Conservation (phyloP, 176 grass and related monocot genomes). For the Eragrostis curvula region DNA sequence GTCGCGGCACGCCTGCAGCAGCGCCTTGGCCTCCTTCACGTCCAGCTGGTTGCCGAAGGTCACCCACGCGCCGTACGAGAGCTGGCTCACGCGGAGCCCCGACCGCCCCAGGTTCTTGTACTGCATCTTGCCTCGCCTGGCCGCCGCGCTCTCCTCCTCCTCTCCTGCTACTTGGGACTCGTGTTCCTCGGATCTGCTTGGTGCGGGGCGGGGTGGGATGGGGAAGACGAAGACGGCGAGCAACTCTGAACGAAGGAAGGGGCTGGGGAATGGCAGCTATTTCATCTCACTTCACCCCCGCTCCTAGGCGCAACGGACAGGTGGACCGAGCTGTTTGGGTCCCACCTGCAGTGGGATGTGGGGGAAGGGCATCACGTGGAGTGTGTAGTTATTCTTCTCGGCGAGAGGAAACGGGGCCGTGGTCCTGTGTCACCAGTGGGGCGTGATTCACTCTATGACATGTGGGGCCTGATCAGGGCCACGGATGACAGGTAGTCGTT, state of each 20-base stretch:
- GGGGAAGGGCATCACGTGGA: background rate
- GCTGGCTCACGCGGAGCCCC: conserved; percentile 91
- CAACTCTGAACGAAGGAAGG: background rate
- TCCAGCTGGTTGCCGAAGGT: conserved; percentile 98
- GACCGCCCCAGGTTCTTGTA: conserved; percentile 96
- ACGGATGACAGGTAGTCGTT: background rate
- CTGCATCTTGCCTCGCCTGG: conserved; percentile 60
- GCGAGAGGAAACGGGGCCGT: background rate
- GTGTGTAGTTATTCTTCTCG: background rate
- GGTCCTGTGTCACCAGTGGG: background rate
- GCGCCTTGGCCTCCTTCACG: conserved; percentile 90
- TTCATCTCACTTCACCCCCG: background rate
- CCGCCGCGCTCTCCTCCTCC: no score
- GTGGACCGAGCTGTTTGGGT: conserved; percentile 23
- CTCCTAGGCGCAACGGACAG: conserved; percentile 17
- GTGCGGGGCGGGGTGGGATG: fast-evolving
- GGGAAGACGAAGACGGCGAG: background rate
- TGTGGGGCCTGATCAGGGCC: background rate
- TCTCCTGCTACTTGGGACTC: background rate
- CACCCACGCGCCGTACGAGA: conserved; percentile 88
- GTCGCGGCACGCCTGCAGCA: conserved; percentile 89
- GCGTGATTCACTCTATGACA: background rate
- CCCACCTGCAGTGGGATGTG: background rate
- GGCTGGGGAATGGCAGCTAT: no score
- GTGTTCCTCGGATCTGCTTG: conserved; percentile 8